These are phyloP conservation scores for Mycena citricolor DNA, from an alignment of 1,284 basidiomycete genomes.

Conservation along the genomic window DNA sequence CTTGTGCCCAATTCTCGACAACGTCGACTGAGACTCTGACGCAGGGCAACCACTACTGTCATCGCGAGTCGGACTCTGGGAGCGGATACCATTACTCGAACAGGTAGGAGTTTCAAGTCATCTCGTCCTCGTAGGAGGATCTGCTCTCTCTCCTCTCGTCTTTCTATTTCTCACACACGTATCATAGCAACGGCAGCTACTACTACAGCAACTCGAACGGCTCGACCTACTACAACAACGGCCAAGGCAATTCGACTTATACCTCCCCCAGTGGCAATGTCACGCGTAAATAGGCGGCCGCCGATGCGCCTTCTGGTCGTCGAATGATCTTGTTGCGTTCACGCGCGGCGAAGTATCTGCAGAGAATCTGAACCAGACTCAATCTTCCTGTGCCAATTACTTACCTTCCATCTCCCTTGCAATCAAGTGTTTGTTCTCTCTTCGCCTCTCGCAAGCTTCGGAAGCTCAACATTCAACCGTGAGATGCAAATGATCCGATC, in stretches of 20 bases:
- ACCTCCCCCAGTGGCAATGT: slow-evolving; percentile 47
- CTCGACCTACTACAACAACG: slow-evolving; percentile 58
- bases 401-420: no score
- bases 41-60: slow-evolving; percentile 59
- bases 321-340: no score
- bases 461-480: no score
- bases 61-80: slow-evolving; percentile 42
- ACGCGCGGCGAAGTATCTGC: no score
- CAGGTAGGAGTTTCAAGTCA: slow-evolving; percentile 36
- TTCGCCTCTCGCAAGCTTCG: no score
- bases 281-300: no score
- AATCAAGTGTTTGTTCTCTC: no score
- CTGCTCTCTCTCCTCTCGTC: not conserved
- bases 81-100: slow-evolving; percentile 60
- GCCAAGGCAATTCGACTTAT: slow-evolving; percentile 48
- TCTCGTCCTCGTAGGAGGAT: not conserved
- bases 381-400: no score
- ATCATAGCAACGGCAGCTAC: slow-evolving; percentile 51
- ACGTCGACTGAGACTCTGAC: not conserved
- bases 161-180: not conserved
- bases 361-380: no score
- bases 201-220: slow-evolving; percentile 62
- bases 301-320: no score
- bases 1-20: not conserved
- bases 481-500: no score